phyloP scores from a whole-genome alignment of 208 protist genomes.

The Leishmania gerbilli region DNA sequence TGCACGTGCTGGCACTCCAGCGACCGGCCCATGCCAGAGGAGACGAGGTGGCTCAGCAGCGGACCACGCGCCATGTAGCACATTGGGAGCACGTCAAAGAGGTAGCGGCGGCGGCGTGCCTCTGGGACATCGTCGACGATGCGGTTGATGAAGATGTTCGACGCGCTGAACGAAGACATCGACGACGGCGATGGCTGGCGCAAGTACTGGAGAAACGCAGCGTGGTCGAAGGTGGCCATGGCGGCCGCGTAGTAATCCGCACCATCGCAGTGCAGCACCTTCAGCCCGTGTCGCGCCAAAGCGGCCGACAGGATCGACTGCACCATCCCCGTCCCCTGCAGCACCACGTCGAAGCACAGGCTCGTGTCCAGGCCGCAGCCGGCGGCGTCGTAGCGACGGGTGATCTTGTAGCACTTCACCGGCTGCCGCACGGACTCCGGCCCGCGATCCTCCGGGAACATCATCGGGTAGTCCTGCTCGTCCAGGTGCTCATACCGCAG shows the following conservation, averaged over 20 bases:
- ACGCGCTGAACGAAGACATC: neutral
- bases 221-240: slow-evolving; percentile 49
- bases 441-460: slow-evolving; percentile 88
- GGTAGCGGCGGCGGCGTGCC: slow-evolving; percentile 30
- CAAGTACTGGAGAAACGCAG: slow-evolving; percentile 43
- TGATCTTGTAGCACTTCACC: slow-evolving; percentile 80
- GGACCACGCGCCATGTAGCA: slow-evolving; percentile 63
- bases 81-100: slow-evolving; percentile 73
- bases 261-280: slow-evolving; percentile 92
- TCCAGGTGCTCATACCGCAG: slow-evolving; percentile 77
- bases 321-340: slow-evolving; percentile 89
- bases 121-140: slow-evolving; percentile 34
- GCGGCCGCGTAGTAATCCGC: slow-evolving; percentile 81
- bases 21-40: slow-evolving; percentile 53
- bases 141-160: slow-evolving; percentile 28
- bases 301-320: slow-evolving; percentile 88
- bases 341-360: slow-evolving; percentile 74
- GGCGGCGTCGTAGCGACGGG: slow-evolving; percentile 54
- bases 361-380: slow-evolving; percentile 45
- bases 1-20: slow-evolving; percentile 70
- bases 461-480: slow-evolving; percentile 81
- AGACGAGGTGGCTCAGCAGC: slow-evolving; percentile 41
- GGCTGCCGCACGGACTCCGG: slow-evolving; percentile 81
- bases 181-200: neutral
- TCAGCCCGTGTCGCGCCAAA: slow-evolving; percentile 73